phyloP scores from a whole-genome alignment of 1,284 basidiomycete species.

The Heterobasidion occidentale region DNA sequence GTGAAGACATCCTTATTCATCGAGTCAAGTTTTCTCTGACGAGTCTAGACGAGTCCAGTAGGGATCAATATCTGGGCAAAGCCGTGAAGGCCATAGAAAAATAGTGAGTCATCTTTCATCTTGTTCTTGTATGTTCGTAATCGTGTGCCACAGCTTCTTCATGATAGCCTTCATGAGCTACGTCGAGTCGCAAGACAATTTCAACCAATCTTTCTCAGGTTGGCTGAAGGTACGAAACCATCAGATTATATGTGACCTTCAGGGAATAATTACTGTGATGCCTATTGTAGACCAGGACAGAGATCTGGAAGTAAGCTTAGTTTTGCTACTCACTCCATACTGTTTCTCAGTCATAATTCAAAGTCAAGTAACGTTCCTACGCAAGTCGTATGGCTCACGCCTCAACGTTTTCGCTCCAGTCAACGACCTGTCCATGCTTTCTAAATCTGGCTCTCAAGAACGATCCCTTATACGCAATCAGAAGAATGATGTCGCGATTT shows the following conservation, averaged over 20 bases:
- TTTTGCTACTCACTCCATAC: not conserved
- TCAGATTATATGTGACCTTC: not conserved
- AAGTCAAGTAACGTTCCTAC: constrained; percentile 81
- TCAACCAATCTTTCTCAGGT: constrained; percentile 71
- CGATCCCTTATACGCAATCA: constrained; percentile 53
- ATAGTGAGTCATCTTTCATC: constrained; percentile 44
- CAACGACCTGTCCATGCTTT: constrained; percentile 77
- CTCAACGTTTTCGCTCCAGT: constrained; percentile 86
- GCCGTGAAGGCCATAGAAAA: constrained; percentile 72
- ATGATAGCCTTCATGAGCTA: constrained; percentile 93
- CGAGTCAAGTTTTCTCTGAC: constrained; percentile 82
- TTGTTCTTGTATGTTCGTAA: not conserved
- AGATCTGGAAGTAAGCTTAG: constrained; percentile 84
- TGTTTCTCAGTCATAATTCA: not conserved
- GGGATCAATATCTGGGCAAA: constrained; percentile 49
- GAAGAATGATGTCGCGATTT: constrained; percentile 69
- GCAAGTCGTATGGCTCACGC: constrained; percentile 69
- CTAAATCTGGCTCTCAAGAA: constrained; percentile 51
- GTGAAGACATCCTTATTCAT: constrained; percentile 82
- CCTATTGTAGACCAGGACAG: constrained; percentile 57
- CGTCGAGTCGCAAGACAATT: constrained; percentile 64
- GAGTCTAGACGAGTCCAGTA: constrained; percentile 49
- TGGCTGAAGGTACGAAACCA: constrained; percentile 68
- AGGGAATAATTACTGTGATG: not conserved
- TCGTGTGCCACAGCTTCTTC: constrained; percentile 62